These are phyloP conservation scores for Monosporascus sp. DNA, from an alignment of 2,329 filamentous ascomycete genomes.

Conservation along the genomic window DNA sequence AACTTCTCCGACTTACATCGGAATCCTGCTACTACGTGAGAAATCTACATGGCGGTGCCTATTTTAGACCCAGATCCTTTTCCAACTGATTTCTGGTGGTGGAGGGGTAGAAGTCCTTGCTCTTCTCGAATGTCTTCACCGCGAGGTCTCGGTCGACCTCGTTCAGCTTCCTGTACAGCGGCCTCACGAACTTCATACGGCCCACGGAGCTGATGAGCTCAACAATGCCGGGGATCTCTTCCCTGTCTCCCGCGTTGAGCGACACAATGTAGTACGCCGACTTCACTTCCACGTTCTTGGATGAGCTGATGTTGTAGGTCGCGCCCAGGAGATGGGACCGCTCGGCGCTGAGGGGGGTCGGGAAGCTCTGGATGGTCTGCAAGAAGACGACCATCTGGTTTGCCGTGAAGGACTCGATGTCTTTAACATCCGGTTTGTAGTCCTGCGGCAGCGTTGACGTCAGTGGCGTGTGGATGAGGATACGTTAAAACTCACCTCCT, in stretches of 20 bases:
- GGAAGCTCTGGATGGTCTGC: conserved; percentile 67
- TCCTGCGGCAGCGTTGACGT: conserved; percentile 31
- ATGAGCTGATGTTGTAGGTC: conserved; percentile 67
- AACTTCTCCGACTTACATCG: too few relatives aligned
- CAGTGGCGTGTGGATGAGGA: conserved; percentile 6
- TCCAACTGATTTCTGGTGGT: conserved; percentile 83
- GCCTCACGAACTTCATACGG: conserved; percentile 94
- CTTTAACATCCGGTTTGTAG: conserved; percentile 60
- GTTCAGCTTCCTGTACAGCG: conserved; percentile 72
- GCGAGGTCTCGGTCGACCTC: conserved; percentile 71
- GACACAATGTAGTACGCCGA: conserved; percentile 76
- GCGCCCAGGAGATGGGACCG: conserved; percentile 68
- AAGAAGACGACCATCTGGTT: conserved; percentile 93
- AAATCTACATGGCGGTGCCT: not conserved
- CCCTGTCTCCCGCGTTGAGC: conserved; percentile 65
- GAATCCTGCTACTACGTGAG: too few relatives aligned
- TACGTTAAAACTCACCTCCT: conserved; percentile 37
- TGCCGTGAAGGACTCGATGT: conserved; percentile 70
- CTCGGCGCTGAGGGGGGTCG: conserved; percentile 55
- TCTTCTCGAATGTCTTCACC: conserved; percentile 75
- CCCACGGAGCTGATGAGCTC: conserved; percentile 77
- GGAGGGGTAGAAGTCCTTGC: conserved; percentile 91
- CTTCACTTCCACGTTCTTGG: conserved; percentile 81
- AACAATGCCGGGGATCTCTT: conserved; percentile 64
- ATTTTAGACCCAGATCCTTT: conserved; percentile 63